Evolutionary conservation across 2,329 filamentous ascomycete species (phyloP).

Genomic region (Microsporum ferrugineum): DNA sequence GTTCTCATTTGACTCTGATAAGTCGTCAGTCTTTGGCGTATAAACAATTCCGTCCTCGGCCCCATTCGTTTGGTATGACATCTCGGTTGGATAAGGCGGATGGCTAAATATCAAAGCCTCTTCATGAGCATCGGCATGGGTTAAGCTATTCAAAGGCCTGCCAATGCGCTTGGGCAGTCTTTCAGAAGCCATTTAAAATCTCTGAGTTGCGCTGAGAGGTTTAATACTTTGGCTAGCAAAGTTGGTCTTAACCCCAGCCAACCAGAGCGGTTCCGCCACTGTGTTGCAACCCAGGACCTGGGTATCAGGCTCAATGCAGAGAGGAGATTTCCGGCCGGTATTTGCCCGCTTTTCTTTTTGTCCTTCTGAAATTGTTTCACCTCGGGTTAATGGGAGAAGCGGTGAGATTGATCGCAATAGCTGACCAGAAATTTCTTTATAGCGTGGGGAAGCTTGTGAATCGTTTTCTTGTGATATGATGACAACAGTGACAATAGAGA

Average conservation of each 20-base stretch:
- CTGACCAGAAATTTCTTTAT: not conserved
- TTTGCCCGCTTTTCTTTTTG: conserved; percentile 1
- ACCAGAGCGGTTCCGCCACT: not conserved
- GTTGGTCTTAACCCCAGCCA: not conserved
- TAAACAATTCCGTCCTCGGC: not conserved
- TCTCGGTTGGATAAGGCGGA: not conserved
- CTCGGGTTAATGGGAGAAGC: not conserved
- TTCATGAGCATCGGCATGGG: not conserved
- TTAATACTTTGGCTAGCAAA: not conserved
- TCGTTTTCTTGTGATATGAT: not conserved
- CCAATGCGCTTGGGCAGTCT: not conserved
- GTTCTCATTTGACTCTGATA: not conserved
- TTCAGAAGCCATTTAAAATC: not conserved
- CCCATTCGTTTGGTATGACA: not conserved
- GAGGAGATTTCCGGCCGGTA: not conserved
- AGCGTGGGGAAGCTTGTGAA: not conserved
- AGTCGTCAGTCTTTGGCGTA: not conserved
- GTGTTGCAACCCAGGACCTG: not conserved
- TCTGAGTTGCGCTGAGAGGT: not conserved
- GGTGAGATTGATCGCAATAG: conserved; percentile 3
- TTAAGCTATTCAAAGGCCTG: not conserved
- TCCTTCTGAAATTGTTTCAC: conserved; percentile 4
- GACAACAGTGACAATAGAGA: not conserved
- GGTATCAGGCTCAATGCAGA: not conserved
- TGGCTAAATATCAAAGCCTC: not conserved